Evolutionary conservation across 2,329 filamentous ascomycete genomes (phyloP), one percentile per base, ranked within the genome.

Genomic region (Calonectria fujianensis): DNA sequence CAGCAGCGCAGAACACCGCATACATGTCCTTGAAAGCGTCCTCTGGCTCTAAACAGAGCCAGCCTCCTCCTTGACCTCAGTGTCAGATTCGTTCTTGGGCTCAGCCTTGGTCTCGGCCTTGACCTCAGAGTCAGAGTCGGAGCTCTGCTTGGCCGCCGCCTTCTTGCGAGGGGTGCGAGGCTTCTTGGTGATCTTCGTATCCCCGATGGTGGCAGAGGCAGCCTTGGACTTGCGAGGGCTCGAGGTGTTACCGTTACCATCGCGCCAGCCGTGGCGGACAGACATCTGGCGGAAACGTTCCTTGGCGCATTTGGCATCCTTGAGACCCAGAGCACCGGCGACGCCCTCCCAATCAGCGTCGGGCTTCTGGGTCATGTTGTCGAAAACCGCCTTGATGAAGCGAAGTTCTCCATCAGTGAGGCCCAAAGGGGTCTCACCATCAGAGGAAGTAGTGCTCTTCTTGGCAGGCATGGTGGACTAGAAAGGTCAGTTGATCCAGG

Each of bases 251-350:
- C 75, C 59, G 14, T 69, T 75, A 61, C 76, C 78, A 7, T 80
- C 81, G 50, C 83, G 82, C 86, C 86, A 88, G 69, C 82, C 83
- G 72, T 87, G 86, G 27, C 84, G 84, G 72, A 84, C 80, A 18
- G 84, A 84, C 80, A 88, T 85, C 69, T 85, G 82, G 10, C 85
- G 84, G 80, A 86, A 87, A 39, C 85, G 85, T 73, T 87, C 84
- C 68, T 85, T 85, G 73, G 86, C 86, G 72, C 85, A 87, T 64
- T 85, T 86, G 66, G 81, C 84, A 64, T 86, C 84, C 73, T 87
- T 87, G 69, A 88, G 83, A 4, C 82, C 82, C 18, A 86, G 75
- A 16, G 80, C 77, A 2, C 52, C 11, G 6, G 86, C 87, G 51
- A 89, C 83, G 1, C 80, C 76, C 20, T 84, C 80, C 82, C 85